Evolutionary conservation across 176 grass and related monocot species (phyloP), one percentile per base, ranked within the genome.

Genomic region (Urochloa ruziziensis): DNA sequence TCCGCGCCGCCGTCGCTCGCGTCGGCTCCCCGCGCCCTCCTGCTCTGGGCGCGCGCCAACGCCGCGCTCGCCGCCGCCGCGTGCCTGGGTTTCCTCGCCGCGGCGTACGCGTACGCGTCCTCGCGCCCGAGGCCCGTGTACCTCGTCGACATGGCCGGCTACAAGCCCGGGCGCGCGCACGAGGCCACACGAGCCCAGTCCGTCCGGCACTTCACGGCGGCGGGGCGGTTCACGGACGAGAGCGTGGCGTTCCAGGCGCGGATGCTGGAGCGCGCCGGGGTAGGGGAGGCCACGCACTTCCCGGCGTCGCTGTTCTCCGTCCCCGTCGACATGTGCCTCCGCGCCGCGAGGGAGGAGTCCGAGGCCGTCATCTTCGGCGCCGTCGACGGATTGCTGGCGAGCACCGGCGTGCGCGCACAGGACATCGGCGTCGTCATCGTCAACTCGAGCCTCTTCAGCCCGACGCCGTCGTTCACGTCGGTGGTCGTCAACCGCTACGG

Each of bases 391-490:
- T 23, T 94, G 1, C 80, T 94, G 1, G 43, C 78, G 27, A 80
- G 64, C 66, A 86, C 81, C 34, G 78, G 71, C 29, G 86, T 86
- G 49, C 59, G 19, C 1, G 39, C 88, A 0, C 1, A 18, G 15
- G 82, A 89, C n/a, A 21, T 97, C 53, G 82, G 84, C 6, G 4
- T 97, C 1, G 67, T 97, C 61, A 72, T 93, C 47, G 88, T 87
- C 57, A 93, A 90, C 57, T 97, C 91, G 80, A 97, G 94, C 91
- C 78, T 93, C 40, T 91, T 62, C 78, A 85, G 84, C 83, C 94
- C 94, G 3, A 85, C 91, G 30, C 91, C 94, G 28, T 96, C 94
- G 4, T 87, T 91, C 79, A 75, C 89, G 17, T 74, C 94, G 70
- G 83, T 93, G 13, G 33, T 93, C 37, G 89, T 93, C 2, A 82